Percentiles rank a stretch among this genome's conserved stretches.
Conservation (phyloP, 2,329 filamentous ascomycete genomes). For the Capronia coronata region DNA sequence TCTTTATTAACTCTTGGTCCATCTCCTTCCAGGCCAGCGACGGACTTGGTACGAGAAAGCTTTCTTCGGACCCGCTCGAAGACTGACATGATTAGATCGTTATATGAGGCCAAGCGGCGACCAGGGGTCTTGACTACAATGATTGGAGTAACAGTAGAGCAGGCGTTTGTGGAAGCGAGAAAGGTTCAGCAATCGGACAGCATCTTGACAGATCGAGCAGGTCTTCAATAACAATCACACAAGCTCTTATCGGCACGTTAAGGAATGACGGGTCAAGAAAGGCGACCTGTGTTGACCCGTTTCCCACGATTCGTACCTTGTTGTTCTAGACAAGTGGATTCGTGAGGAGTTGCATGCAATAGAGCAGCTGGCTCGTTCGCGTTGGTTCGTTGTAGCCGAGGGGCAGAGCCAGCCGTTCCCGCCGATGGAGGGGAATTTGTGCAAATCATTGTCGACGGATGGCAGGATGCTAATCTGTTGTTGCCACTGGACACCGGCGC, state of each 20-base stretch:
- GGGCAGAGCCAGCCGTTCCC: constrained; percentile 1
- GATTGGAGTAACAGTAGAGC: not conserved
- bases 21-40: not conserved
- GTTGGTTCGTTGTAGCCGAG: constrained; percentile 3
- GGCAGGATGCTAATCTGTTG: not conserved
- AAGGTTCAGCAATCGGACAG: not conserved
- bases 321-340: not conserved
- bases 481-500: not conserved
- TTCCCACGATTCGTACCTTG: not conserved
- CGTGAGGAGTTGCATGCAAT: not conserved
- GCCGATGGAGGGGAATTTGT: not conserved
- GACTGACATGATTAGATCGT: constrained; percentile 12
- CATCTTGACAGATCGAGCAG: not conserved
- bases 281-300: not conserved
- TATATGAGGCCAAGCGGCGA: not conserved
- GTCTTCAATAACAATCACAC: not conserved
- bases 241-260: not conserved
- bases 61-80: constrained; percentile 19
- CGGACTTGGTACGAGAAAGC: constrained; percentile 25
- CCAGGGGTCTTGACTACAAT: not conserved
- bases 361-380: not conserved
- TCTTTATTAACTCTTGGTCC: constrained; percentile 6
- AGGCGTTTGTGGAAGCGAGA: not conserved
- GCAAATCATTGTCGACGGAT: constrained; percentile 1
- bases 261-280: not conserved